Percentiles rank a stretch among this genome's conserved stretches.
phyloP scores from a whole-genome alignment of 2,329 filamentous ascomycete genomes.

The Aspergillaceae sp. region DNA sequence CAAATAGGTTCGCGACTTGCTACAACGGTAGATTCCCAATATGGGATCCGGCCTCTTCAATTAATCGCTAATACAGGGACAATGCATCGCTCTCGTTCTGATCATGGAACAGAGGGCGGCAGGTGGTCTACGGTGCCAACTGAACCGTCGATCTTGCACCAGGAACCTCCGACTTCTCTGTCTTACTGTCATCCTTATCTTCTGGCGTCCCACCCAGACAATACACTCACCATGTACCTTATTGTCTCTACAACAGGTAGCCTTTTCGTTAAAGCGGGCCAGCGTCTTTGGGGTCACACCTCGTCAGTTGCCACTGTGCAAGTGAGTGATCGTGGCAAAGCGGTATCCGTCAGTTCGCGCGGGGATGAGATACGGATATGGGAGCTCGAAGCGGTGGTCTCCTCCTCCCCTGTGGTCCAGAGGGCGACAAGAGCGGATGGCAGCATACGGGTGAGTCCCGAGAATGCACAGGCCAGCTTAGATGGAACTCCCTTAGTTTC shows the following conservation, averaged over 20 bases:
- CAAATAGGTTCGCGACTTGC: slow-evolving; percentile 31
- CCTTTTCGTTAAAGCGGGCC: slow-evolving; percentile 63
- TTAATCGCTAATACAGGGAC: slow-evolving; percentile 5
- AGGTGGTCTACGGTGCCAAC: slow-evolving; percentile 7
- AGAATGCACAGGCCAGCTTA: slow-evolving; percentile 16
- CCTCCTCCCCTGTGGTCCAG: slow-evolving; percentile 38
- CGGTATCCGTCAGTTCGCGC: slow-evolving; percentile 76
- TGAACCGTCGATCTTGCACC: slow-evolving; percentile 26
- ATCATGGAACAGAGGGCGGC: slow-evolving; percentile 17
- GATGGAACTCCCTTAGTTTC: slow-evolving; percentile 16
- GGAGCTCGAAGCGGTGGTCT: slow-evolving; percentile 70
- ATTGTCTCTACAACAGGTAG: slow-evolving; percentile 61
- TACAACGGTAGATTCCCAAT: slow-evolving; percentile 33
- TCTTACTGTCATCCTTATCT: slow-evolving; percentile 79
- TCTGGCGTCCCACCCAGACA: slow-evolving; percentile 73
- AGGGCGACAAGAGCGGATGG: slow-evolving; percentile 38
- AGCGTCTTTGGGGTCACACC: slow-evolving; percentile 82
- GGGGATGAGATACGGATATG: slow-evolving; percentile 76
- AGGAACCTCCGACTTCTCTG: slow-evolving; percentile 51
- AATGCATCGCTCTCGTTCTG: slow-evolving; percentile 6
- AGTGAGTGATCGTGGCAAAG: slow-evolving; percentile 75
- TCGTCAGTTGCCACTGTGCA: slow-evolving; percentile 80
- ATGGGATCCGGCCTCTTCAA: slow-evolving; percentile 16
- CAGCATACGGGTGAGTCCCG: slow-evolving; percentile 47
- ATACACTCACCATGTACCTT: slow-evolving; percentile 74